phyloP scores from a whole-genome alignment of 2,329 filamentous ascomycete species.

The Sporothrix luriei region DNA sequence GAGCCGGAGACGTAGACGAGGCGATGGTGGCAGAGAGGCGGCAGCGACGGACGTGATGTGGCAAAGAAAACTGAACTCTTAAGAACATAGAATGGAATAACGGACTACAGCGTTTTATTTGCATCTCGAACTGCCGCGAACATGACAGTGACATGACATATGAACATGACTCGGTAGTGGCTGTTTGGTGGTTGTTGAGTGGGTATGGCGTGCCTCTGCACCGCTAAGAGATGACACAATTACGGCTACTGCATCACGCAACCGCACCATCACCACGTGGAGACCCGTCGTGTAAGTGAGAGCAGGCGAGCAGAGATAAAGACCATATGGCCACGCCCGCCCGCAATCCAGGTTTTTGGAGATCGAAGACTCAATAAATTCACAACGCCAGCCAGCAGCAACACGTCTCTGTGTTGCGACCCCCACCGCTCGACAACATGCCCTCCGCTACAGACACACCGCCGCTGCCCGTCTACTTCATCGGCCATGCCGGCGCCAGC shows the following conservation, averaged over 20 bases:
- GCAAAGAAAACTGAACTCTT: neutral
- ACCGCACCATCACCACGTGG: neutral
- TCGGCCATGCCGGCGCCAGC: slow-evolving; percentile 26
- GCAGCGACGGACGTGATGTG: neutral
- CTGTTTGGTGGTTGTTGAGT: neutral
- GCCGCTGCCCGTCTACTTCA: slow-evolving; percentile 24
- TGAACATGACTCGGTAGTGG: too few species aligned
- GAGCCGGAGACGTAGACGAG: slow-evolving; percentile 34
- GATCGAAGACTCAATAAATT: neutral
- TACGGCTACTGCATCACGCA: slow-evolving; percentile 23
- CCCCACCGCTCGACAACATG: neutral
- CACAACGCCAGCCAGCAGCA: neutral
- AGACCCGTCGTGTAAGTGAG: neutral
- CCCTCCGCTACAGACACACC: neutral
- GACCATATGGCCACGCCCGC: neutral
- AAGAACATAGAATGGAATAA: neutral
- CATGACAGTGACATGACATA: neutral
- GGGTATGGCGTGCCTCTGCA: neutral
- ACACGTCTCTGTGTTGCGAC: neutral
- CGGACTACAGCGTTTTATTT: neutral
- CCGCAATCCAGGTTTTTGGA: neutral
- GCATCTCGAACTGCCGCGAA: neutral
- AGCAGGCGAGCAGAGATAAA: neutral
- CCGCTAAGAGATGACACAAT: slow-evolving; percentile 23
- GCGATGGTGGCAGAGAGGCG: neutral